These are phyloP conservation scores for Pseudocercospora vitis DNA, from an alignment of 2,329 filamentous ascomycete species.

Conservation along the genomic window DNA sequence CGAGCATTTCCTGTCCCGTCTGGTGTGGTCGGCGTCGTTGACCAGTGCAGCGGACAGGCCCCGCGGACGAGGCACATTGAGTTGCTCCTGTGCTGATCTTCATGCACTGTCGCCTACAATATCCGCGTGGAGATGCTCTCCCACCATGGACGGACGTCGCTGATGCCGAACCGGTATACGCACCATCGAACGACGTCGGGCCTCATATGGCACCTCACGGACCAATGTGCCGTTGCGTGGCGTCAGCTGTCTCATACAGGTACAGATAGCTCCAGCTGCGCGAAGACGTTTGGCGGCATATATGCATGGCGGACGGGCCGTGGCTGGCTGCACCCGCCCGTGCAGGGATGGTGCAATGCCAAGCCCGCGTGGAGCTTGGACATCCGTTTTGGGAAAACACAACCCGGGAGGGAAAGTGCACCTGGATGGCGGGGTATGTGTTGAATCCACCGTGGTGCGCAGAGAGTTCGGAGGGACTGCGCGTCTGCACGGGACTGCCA, in stretches of 20 bases:
- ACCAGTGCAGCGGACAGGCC: neutral
- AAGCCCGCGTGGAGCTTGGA: neutral
- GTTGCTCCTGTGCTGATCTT: neutral
- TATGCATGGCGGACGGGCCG: neutral
- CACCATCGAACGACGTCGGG: neutral
- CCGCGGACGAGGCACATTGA: no score
- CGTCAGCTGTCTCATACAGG: no score
- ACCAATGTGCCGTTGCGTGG: neutral
- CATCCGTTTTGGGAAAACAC: neutral
- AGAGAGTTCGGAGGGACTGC: neutral
- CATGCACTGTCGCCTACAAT: constrained; percentile 2
- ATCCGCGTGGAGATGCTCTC: neutral
- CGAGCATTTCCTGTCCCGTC: neutral
- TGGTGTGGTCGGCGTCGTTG: neutral
- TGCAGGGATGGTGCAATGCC: neutral
- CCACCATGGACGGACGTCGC: neutral
- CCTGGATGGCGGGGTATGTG: neutral
- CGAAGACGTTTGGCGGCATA: neutral
- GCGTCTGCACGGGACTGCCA: neutral
- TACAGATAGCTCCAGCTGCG: neutral
- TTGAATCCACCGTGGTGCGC: neutral
- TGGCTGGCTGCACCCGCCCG: neutral
- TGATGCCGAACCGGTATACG: neutral
- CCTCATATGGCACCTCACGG: neutral
- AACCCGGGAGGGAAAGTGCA: neutral